Base-by-base conservation (phyloP, 176 grass and related monocot species). In the Carex kokanica region DNA sequence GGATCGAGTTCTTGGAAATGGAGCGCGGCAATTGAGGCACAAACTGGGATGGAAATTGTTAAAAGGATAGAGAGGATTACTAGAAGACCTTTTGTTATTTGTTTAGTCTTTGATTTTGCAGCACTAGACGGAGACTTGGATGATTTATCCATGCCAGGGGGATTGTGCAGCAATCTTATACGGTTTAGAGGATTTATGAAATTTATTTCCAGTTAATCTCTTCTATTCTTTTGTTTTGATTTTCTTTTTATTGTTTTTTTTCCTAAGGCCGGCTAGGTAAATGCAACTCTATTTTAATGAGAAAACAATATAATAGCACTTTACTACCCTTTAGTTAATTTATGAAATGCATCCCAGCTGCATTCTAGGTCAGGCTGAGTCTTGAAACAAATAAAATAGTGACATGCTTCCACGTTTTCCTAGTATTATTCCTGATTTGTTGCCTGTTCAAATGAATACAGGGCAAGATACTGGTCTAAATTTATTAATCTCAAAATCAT, bases 1-100 rank as follows among this genome's bases (percentile, higher is more conserved):
- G 65, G 47, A 51, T 84, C 16, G 4, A 65, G 15, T 83, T 54
- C 61, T 49, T n/a, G 6, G 11, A 83, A 31, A 68, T 11, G 36
- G 12, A 36, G 0, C 12, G 16, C 31, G 0, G 31, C 64, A 58
- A 55, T 31, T 18, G 20, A 84, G 47, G 31, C 41, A 64, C 4
- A 72, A 21, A 69, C 55, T 56, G 81, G 81, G 62, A 66, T 70
- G 25, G 17, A 56, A 32, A 83, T 47, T 11, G 25, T 43, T 18
- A 80, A 59, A 60, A 13, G 77, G 77, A 55, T 60, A 29, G 25
- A 60, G 51, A 80, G 38, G 51, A 59, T 57, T 32, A 47, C 18
- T 17, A 21, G 17, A 23, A 72, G 68, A 17, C 38, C 2, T 72
- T 21, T 47, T 45, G 18, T 41, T 72, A 72, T 47, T 45, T 23